These are phyloP conservation scores for Globisporangium takayamanum DNA, from an alignment of 352 stramenopile genomes.

Conservation along the genomic window DNA sequence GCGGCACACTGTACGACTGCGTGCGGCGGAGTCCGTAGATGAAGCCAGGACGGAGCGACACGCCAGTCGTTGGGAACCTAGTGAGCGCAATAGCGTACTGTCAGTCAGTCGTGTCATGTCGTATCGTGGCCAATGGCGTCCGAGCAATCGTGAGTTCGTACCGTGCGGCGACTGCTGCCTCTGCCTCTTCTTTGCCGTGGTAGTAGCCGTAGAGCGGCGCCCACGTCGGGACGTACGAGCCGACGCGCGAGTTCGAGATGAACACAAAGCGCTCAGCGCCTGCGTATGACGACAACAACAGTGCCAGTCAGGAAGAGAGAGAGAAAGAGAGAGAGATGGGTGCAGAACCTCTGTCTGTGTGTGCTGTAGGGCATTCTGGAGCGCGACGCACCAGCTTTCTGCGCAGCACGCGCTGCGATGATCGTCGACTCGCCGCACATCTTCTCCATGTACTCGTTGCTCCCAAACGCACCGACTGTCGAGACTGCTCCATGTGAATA, in stretches of 20 bases:
- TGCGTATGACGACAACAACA: slow-evolving; percentile 2
- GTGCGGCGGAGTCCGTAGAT: slow-evolving; percentile 82
- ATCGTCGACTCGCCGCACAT: slow-evolving; percentile 88
- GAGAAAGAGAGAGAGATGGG: neutral
- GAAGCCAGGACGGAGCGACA: slow-evolving; percentile 84
- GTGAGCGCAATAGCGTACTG: no score
- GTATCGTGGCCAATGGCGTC: no score
- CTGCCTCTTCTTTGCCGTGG: slow-evolving; percentile 84
- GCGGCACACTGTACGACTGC: slow-evolving; percentile 56
- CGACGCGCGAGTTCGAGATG: slow-evolving; percentile 89
- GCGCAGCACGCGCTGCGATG: slow-evolving; percentile 56
- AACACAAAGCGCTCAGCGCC: slow-evolving; percentile 83
- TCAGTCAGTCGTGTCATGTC: no score
- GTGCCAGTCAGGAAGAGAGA: neutral
- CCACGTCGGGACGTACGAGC: slow-evolving; percentile 62
- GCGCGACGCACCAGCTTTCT: slow-evolving; percentile 38
- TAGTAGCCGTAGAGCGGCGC: slow-evolving; percentile 86
- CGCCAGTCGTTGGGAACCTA: slow-evolving; percentile 68
- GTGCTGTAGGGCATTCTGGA: no score
- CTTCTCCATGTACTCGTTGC: slow-evolving; percentile 85
- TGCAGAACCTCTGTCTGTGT: neutral
- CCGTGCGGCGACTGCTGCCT: slow-evolving; percentile 61
- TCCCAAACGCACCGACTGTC: slow-evolving; percentile 84
- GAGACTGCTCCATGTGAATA: slow-evolving; percentile 38
- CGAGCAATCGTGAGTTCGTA: slow-evolving; percentile 9